Conservation (phyloP, 2,329 filamentous ascomycete genomes). For the Fusarium guadeloupense region DNA sequence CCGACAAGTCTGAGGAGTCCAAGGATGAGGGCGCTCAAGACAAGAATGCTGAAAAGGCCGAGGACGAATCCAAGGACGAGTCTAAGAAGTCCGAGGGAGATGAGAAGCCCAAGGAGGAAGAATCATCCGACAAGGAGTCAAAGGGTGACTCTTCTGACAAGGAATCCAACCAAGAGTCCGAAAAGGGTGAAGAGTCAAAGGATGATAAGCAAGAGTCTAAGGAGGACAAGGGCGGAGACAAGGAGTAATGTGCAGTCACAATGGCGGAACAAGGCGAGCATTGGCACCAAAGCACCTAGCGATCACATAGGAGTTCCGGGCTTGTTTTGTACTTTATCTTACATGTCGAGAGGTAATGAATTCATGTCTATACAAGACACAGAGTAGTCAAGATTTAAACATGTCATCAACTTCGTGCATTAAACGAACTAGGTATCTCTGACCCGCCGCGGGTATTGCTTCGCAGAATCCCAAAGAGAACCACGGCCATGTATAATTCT, state of each 20-base stretch:
- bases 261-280: conserved; percentile 1
- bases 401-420: conserved; percentile 42
- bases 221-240: conserved; percentile 22
- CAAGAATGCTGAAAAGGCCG: conserved; percentile 33
- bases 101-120: conserved; percentile 17
- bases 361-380: conserved; percentile 2
- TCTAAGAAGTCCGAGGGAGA: conserved; percentile 26
- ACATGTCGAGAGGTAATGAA: conserved; percentile 5
- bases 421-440: conserved; percentile 43
- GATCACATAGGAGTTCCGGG: conserved; percentile 19
- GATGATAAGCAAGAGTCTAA: conserved; percentile 14
- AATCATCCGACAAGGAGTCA: conserved; percentile 15
- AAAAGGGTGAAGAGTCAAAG: conserved; percentile 14
- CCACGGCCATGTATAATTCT: conserved; percentile 32
- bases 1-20: conserved; percentile 1
- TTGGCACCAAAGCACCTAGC: conserved; percentile 11
- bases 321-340: background rate
- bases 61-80: conserved; percentile 35
- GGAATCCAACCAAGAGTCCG: conserved; percentile 34
- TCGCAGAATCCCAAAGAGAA: conserved; percentile 39
- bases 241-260: conserved; percentile 10
- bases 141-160: conserved; percentile 32
- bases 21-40: conserved; percentile 31
- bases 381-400: background rate
- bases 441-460: conserved; percentile 36